These are phyloP conservation scores for Plasmodium berghei DNA, from an alignment of 169 alveolate species.

Conservation along the genomic window DNA sequence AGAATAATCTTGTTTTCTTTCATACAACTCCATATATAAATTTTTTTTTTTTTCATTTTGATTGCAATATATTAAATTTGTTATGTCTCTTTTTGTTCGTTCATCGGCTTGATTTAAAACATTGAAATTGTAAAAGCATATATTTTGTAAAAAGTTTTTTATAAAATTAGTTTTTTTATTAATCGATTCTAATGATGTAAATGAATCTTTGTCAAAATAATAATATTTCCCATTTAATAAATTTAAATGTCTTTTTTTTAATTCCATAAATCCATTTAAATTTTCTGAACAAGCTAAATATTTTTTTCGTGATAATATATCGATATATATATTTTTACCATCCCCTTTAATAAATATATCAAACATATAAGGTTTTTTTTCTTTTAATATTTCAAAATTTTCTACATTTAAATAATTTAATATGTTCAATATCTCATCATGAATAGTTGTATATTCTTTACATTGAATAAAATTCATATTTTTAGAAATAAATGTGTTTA, in stretches of 20 bases:
- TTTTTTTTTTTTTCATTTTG: background rate
- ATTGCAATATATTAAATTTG: background rate
- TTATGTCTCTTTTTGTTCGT: constrained; percentile 16
- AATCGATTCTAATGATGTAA: constrained; percentile 15
- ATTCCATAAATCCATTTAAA: constrained; percentile 39
- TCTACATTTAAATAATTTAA: constrained; percentile 27
- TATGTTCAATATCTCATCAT: constrained; percentile 38
- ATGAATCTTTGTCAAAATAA: constrained; percentile 10
- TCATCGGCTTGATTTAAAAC: background rate
- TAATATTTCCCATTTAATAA: constrained; percentile 25
- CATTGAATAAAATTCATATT: constrained; percentile 27
- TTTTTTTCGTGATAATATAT: constrained; percentile 17
- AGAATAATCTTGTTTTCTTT: background rate
- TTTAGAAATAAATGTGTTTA: constrained; percentile 18
- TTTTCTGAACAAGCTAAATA: constrained; percentile 1
- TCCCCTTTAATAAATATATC: constrained; percentile 35
- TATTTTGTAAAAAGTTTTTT: constrained; percentile 12
- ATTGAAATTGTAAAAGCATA: constrained; percentile 25
- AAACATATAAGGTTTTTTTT: constrained; percentile 51
- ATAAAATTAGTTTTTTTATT: constrained; percentile 32
- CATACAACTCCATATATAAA: background rate
- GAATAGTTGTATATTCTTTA: constrained; percentile 7
- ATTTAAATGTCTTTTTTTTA: constrained; percentile 63
- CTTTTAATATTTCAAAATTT: constrained; percentile 41
- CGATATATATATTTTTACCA: constrained; percentile 21